phyloP scores from a whole-genome alignment of 345 rosid genomes.

The Heritiera littoralis region DNA sequence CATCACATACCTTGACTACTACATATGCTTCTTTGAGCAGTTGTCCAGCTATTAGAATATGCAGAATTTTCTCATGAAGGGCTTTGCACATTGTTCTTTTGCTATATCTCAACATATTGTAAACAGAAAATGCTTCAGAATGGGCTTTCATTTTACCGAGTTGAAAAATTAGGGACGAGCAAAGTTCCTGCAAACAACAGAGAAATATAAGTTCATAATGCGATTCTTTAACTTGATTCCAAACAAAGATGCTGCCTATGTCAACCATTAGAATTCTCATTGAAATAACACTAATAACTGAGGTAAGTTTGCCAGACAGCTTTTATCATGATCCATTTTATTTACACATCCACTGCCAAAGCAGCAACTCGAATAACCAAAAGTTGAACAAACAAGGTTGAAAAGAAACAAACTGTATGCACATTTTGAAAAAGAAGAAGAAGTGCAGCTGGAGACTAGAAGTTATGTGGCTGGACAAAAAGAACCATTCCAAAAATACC shows the following conservation, averaged over 20 bases:
- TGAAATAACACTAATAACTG: not conserved
- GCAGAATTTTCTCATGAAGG: slow-evolving; percentile 81
- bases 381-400: slow-evolving; percentile 1
- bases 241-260: not conserved
- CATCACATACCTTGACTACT: slow-evolving; percentile 68
- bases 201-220: slow-evolving; percentile 12
- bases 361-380: not conserved
- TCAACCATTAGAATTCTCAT: not conserved
- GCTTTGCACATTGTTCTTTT: slow-evolving; percentile 81
- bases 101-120: slow-evolving; percentile 70
- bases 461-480: not conserved
- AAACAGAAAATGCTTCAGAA: slow-evolving; percentile 75
- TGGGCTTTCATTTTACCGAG: slow-evolving; percentile 69
- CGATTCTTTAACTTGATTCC: not conserved
- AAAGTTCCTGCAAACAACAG: slow-evolving; percentile 58
- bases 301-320: not conserved
- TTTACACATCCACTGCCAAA: not conserved
- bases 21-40: slow-evolving; percentile 85
- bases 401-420: not conserved
- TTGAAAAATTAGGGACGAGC: slow-evolving; percentile 69
- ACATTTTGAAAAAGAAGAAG: not conserved
- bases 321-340: not conserved
- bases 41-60: slow-evolving; percentile 68
- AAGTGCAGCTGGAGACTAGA: not conserved
- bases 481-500: not conserved